Base-by-base conservation (phyloP, 1,284 basidiomycete genomes). In the Trichosporon ovoides region DNA sequence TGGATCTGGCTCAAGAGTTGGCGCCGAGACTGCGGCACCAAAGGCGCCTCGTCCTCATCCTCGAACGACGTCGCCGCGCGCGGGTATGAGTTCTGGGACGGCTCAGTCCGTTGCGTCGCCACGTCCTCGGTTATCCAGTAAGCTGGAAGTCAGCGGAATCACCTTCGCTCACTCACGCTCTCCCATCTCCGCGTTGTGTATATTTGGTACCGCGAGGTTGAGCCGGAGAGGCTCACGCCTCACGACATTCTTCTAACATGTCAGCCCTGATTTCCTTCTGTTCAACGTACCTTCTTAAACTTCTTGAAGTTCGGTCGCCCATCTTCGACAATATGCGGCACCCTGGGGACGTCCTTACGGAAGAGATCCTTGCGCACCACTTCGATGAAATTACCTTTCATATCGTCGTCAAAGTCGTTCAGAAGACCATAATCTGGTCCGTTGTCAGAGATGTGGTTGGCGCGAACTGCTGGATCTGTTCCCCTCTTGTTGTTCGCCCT, bases 331-430 rank as follows among this genome's bases (percentile, higher is more conserved):
- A 66, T 31, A 66, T 52, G 51, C 19, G 43, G 55, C 24, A 57
- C 43, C 49, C 57, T 64, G 35, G 56, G 55, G 13, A 38, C 51
- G 68, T 91, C 88, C 57, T 74, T 75, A 40, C 77, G 60, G 50
- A 73, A 74, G 60, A 78, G 60, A 62, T 77, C 70, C 56, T 67
- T 70, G 36, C 64, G 66, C 18, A 89, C 78, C 38, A 92, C 83
- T 22, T 87, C 82, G 85, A 93, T 91, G 62, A 92, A 93, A 68
- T 92, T 92, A 0, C 91, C 91, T 53, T 85, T 76, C 52, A 89
- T 59, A 54, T 87, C 83, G 62, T 88, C 83, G 18, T 85, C 87
- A 71, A 91, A 88, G 54, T 89, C 85, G 28, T 84, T 84, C 34
- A 91, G 72, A 12, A 88, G 34, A 11, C 62, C 62, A 40, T 68